Evolutionary conservation across 345 rosid species (phyloP), one percentile per base, ranked within the genome.

Genomic region (Bruguiera sexangula): DNA sequence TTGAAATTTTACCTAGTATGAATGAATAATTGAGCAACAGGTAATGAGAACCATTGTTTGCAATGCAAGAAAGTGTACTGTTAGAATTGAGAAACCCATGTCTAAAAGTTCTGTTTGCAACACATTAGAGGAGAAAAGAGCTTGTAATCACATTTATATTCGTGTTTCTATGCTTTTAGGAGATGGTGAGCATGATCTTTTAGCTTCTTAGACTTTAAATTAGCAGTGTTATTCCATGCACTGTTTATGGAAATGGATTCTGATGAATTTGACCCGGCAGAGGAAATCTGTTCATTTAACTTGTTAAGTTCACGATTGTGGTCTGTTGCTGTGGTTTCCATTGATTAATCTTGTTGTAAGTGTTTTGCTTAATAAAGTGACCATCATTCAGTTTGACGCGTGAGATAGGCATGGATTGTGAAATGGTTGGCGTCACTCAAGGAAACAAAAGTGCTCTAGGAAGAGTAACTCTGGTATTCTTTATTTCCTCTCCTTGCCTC

Each of bases 371-470:
- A 19, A 63, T 76, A 70, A 24, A 72, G 70, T 65, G 69, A 70
- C 56, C 58, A 30, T 73, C 48, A 74, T 73, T 66, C 93, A 95
- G 97, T 83, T 31, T 88, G 83, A 88, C 97, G 71, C 92, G 86
- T 81, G 93, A 67, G 64, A 77, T 95, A 63, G 99, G 92, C 55
- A 90, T 95, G 92, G 97, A 95, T 67, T 95, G 99, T 27, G 99
- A 95, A 83, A 92, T 95, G 99, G 99, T 95, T 78, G 99, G 99
- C 65, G 86, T 92, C 15, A 81, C 89, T 71, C 92, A 82, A 76
- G 96, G 92, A 82, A 95, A 85, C 70, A 90, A 82, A 79, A 92
- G 97, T 36, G 99, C 99, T 59, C 96, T 95, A 58, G 99, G 97
- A 83, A 83, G 99, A 68, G 88, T 92, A 69, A 80, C 96, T 26